These are phyloP conservation scores for Thuja plicata DNA, from an alignment of 83 land plant species.

Conservation along the genomic window DNA sequence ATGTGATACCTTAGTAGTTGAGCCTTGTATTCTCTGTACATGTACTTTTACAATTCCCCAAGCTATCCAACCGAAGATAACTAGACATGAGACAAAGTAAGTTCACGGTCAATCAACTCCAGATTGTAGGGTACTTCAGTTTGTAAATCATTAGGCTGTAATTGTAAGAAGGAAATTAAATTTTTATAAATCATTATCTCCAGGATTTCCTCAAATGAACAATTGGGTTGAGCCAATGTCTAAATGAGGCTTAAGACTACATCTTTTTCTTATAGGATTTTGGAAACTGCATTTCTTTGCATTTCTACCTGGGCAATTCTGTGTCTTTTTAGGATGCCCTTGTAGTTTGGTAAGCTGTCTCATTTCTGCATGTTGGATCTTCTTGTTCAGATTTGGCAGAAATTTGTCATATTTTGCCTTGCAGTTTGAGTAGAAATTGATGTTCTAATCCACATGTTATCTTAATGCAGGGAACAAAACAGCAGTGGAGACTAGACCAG, in stretches of 20 bases:
- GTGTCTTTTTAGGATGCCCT: background rate
- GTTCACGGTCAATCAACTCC: background rate
- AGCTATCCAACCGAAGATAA: background rate
- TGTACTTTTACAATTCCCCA: background rate
- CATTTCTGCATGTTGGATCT: background rate
- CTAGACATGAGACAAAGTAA: background rate
- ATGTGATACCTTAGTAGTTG: background rate
- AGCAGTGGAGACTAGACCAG: background rate
- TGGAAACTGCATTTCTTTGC: background rate
- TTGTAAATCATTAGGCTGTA: background rate
- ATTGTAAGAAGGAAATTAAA: background rate
- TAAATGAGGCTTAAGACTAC: background rate
- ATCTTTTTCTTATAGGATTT: background rate
- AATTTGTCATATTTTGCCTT: background rate
- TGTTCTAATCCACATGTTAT: background rate
- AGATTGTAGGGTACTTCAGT: background rate
- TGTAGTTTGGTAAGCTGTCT: background rate
- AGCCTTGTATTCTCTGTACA: background rate
- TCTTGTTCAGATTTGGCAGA: background rate
- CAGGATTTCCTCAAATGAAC: background rate
- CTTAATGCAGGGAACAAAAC: constrained; percentile 2
- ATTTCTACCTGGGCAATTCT: background rate
- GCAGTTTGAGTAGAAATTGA: background rate
- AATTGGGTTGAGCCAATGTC: background rate
- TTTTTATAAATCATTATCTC: background rate